Conservation (phyloP, 75 land plant species). For the Ceratopteris richardii region DNA sequence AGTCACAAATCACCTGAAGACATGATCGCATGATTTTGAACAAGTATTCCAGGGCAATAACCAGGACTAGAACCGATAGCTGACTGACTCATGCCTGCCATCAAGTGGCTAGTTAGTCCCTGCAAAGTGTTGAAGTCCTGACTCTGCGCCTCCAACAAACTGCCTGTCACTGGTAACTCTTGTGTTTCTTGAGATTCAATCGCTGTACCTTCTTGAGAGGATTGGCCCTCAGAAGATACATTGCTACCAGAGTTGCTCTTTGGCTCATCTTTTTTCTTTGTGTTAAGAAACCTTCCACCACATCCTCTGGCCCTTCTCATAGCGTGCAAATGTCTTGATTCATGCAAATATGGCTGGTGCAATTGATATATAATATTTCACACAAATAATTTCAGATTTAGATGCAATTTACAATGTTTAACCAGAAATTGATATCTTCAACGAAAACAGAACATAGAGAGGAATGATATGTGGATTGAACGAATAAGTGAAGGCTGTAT, state of each 20-base stretch:
- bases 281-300: conserved; percentile 62
- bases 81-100: conserved; percentile 4
- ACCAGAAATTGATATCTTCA: not conserved
- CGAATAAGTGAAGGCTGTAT: no score
- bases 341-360: conserved; percentile 60
- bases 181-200: not conserved
- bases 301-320: conserved; percentile 53
- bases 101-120: not conserved
- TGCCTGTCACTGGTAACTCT: not conserved
- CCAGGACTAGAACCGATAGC: not conserved
- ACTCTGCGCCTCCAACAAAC: not conserved
- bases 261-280: conserved; percentile 30
- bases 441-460: not conserved
- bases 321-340: conserved; percentile 62
- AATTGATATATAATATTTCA: not conserved
- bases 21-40: conserved; percentile 2
- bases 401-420: not conserved
- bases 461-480: no score
- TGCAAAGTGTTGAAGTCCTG: conserved; percentile 1
- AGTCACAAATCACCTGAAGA: conserved; percentile 1
- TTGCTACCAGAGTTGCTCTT: not conserved
- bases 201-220: conserved; percentile 3
- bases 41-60: not conserved
- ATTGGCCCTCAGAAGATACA: conserved; percentile 4
- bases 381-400: not conserved